phyloP scores from a whole-genome alignment of 78 protist species.

The Pigoraptor vietnamica region DNA sequence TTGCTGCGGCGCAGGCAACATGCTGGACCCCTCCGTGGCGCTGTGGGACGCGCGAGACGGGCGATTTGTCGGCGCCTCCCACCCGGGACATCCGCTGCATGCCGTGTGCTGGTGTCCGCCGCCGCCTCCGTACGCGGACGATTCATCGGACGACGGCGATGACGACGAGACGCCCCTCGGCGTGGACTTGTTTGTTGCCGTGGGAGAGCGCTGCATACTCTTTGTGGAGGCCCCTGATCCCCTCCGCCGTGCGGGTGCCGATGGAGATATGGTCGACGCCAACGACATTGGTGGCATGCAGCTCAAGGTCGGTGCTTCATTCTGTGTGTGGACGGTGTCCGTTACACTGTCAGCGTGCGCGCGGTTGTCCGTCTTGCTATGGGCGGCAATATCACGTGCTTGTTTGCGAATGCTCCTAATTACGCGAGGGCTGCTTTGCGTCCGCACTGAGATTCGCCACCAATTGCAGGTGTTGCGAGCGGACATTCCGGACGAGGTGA shows the following conservation, averaged over 20 bases:
- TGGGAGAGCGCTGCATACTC: not conserved
- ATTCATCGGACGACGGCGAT: not conserved
- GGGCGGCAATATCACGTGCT: no score
- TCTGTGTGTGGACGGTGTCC: no score
- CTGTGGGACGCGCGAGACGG: not conserved
- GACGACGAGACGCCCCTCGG: not conserved
- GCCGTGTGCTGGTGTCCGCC: not conserved
- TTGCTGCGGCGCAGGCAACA: not conserved
- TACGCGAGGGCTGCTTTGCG: no score
- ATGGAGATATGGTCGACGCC: not conserved
- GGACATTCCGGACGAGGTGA: not conserved
- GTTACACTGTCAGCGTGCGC: no score
- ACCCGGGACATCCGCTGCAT: not conserved
- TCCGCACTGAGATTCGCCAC: no score
- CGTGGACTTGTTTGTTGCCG: not conserved
- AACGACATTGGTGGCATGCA: not conserved
- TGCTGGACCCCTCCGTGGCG: not conserved
- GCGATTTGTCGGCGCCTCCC: not conserved
- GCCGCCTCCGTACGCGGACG: not conserved
- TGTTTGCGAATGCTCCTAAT: no score
- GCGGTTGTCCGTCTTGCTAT: no score
- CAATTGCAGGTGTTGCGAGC: not conserved
- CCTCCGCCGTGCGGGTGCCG: no score
- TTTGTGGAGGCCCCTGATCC: not conserved
- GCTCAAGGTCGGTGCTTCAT: not conserved